Conservation (phyloP, 192 early-diverging fungal species). For the Linnemannia elongata region DNA sequence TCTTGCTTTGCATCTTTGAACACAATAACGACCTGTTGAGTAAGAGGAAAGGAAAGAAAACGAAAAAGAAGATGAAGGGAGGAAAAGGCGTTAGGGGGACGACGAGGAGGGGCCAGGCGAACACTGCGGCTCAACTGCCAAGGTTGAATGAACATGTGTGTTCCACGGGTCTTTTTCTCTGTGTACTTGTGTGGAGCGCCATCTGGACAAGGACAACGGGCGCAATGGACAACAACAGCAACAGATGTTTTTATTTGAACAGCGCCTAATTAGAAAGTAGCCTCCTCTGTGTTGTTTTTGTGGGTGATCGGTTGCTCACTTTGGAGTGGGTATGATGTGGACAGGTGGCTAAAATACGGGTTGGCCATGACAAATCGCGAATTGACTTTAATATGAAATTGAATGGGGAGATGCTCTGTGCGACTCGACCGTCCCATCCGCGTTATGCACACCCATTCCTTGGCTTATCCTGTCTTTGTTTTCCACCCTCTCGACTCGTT, state of each 20-base stretch:
- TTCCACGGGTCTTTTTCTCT: not conserved
- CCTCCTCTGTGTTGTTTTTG: too few species aligned
- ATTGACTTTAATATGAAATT: constrained; percentile 6
- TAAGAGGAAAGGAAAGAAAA: not conserved
- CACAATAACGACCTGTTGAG: not conserved
- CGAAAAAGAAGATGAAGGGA: not conserved
- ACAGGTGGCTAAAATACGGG: constrained; percentile 19
- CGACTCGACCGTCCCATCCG: not conserved
- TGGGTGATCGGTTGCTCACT: not conserved
- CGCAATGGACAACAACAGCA: constrained; percentile 6
- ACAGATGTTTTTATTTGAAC: not conserved
- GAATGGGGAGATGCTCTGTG: constrained; percentile 3
- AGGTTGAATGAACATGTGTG: not conserved
- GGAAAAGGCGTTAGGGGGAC: not conserved
- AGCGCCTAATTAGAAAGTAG: too few species aligned
- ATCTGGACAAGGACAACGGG: not conserved
- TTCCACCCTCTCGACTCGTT: not conserved
- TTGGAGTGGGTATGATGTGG: not conserved
- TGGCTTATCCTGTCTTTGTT: not conserved
- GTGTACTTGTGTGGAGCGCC: constrained; percentile 1
- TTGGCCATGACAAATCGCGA: constrained; percentile 46
- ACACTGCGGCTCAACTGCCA: not conserved
- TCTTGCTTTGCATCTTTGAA: not conserved
- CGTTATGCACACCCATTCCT: not conserved
- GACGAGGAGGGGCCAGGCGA: not conserved